These are phyloP conservation scores for Rhodotorula taiwanensis DNA, from an alignment of 768 basidiomycete genomes.

Conservation along the genomic window DNA sequence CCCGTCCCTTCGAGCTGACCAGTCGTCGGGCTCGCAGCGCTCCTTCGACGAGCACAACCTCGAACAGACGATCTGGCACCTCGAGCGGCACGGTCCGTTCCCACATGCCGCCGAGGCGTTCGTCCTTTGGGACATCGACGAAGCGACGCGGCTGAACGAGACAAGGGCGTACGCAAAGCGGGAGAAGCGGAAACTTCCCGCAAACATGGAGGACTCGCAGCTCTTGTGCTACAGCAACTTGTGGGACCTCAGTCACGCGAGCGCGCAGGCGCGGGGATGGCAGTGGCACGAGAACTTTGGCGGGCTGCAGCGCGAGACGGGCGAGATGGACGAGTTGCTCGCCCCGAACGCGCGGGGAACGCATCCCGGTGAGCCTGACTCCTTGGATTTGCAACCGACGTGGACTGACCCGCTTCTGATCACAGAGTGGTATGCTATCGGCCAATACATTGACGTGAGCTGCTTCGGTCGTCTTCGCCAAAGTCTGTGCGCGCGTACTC, in stretches of 20 bases:
- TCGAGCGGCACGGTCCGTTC: background rate
- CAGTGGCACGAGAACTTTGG: conserved; percentile 15
- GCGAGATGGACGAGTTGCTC: conserved; percentile 14
- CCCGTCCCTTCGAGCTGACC: background rate
- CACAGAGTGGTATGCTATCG: conserved; percentile 27
- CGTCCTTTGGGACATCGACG: conserved; percentile 21
- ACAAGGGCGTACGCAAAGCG: conserved; percentile 8
- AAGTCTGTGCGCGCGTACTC: too few species aligned
- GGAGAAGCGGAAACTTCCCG: conserved; percentile 7
- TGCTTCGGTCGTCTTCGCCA: too few species aligned
- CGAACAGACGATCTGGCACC: conserved; percentile 21
- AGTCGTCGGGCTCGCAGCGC: background rate
- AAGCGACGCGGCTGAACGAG: conserved; percentile 2
- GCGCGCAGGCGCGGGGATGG: background rate
- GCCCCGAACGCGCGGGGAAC: conserved; percentile 11
- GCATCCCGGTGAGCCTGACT: conserved; percentile 11
- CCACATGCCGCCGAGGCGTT: conserved; percentile 15
- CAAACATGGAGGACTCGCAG: conserved; percentile 25
- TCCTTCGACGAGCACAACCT: conserved; percentile 34
- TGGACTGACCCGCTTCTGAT: too few species aligned
- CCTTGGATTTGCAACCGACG: background rate
- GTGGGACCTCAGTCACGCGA: conserved; percentile 25
- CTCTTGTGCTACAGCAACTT: conserved; percentile 23
- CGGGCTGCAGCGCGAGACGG: conserved; percentile 6
- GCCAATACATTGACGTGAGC: conserved; percentile 33